phyloP scores from a whole-genome alignment of 108 stramenopile species.

The Fistulifera pelliculosa region DNA sequence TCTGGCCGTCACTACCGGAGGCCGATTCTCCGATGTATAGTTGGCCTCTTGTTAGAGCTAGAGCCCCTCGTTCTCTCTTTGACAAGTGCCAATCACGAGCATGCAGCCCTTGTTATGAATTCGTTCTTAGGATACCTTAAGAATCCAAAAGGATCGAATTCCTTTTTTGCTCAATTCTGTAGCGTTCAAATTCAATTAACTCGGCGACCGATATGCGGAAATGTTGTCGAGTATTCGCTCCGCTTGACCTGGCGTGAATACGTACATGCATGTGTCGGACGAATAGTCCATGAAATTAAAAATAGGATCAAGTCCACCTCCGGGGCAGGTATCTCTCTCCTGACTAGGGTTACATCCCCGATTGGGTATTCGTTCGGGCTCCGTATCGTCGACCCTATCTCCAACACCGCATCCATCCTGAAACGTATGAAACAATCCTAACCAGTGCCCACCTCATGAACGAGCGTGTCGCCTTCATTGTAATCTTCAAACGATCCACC shows the following conservation, averaged over 20 bases:
- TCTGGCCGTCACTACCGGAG: too few species aligned
- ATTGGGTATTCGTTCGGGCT: neutral
- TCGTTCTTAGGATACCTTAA: too few species aligned
- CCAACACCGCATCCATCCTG: neutral
- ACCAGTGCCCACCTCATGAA: constrained; percentile 39
- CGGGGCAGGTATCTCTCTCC: neutral
- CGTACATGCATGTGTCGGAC: neutral
- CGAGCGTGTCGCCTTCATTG: constrained; percentile 1
- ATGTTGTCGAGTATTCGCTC: neutral
- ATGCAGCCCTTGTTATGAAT: too few species aligned
- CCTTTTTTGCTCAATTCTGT: too few species aligned
- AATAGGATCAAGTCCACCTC: neutral
- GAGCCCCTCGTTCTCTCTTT: too few species aligned
- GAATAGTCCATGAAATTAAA: neutral
- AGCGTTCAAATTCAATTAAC: too few species aligned
- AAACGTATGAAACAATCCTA: constrained; percentile 28
- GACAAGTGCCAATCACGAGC: too few species aligned
- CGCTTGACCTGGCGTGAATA: constrained; percentile 1
- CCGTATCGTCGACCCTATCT: constrained; percentile 25
- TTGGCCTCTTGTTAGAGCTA: too few species aligned
- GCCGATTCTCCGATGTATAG: too few species aligned
- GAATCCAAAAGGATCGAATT: too few species aligned
- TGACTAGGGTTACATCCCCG: neutral
- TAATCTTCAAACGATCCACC: too few species aligned
- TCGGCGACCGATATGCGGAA: too few species aligned